Evolutionary conservation across 331 rosid genomes (phyloP), one percentile per base, ranked within the genome.

Genomic region (Arachis monticola): DNA sequence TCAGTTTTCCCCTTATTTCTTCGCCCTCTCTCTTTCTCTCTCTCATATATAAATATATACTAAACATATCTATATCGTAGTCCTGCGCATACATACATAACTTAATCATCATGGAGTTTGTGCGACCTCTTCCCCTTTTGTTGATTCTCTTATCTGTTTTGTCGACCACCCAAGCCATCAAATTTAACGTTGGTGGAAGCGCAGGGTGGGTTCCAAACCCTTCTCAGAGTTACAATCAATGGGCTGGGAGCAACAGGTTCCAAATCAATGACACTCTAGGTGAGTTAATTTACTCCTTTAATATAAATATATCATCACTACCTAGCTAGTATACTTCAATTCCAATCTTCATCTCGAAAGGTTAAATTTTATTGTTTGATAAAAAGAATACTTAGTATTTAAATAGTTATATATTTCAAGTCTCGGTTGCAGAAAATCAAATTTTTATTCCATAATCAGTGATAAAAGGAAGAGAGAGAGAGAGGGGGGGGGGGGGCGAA

Each of bases 161-260:
- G 32, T 84, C 81, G 32, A 56, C 52, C 10, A 80, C 87, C 30
- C 69, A 80, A 53, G 97, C 87, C 0, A 1, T 2, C 70, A 80
- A 64, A 17, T 85, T 85, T 67, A 8, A 67, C 46, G 96, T 86
- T 8, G 98, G 98, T 17, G 95, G 93, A 56, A 80, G 5, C 13
- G 74, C 77, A 11, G 98, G 95, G 3, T 94, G 98, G 98, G 87
- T 86, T 27, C 53, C 81, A 64, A 81, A 87, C 14, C 95, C 97
- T 12, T 80, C 96, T 0, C 82, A 87, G 84, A 67, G 11, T 17
- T 94, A 85, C 84, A 63, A 10, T 42, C 60, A 70, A 1, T 94
- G 98, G 98, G 70, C 96, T 52, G 76, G 3, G 55, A 83, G 78
- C 8, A 80, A 90, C 82, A 79, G 97, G 67, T 94, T 94, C 75